Base-by-base conservation (phyloP, 2,329 filamentous ascomycete species). In the Pseudogymnoascus sp. region DNA sequence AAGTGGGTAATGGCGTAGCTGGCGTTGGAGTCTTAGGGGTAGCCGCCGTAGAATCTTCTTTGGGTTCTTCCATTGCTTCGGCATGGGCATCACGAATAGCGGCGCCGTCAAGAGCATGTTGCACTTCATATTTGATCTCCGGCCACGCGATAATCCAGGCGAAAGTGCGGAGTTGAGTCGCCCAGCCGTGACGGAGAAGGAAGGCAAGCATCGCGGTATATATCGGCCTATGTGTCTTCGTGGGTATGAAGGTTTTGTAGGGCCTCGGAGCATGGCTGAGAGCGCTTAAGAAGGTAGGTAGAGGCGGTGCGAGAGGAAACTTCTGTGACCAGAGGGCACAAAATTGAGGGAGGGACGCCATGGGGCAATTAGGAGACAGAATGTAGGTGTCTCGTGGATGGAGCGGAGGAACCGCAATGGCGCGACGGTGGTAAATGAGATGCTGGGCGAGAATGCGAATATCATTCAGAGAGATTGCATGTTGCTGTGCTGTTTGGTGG, bases 351-450 rank as follows among this genome's bases (percentile, higher is more conserved):
- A 97, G 82, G 56, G 86, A 85, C 61, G 82, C 79, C 70, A 92
- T 83, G 70, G 96, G 89, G 66, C 91, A 92, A 73, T 96, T 96
- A 0, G 93, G 93, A 1, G 91, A 96, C 28, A 97, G 85, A 36
- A 97, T 89, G 75, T 97, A 99, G 10, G 88, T 89, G 73, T 97
- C 93, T 59, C 93, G 84, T 46, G 90, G 89, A 71, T 97, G 92
- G 5, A 99, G 83, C 0, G 95, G 95, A 4, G 91, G 90, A 42
- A 97, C 93, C 14, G 93, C 89, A 65, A 96, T 90, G 56, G 93
- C 95, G 64, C 93, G 89, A 23, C 95, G 88, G 93, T 93, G 97
- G 77, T 96, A 96, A 66, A 97, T 92, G 66, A 99, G 88, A 77
- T 97, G 95, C 64, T 91, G 89, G 8, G 93, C 92, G 66, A 96